Percentiles rank a stretch among this genome's conserved stretches.
phyloP scores from a whole-genome alignment of 169 alveolate species.

The Sarcocystis neurona region DNA sequence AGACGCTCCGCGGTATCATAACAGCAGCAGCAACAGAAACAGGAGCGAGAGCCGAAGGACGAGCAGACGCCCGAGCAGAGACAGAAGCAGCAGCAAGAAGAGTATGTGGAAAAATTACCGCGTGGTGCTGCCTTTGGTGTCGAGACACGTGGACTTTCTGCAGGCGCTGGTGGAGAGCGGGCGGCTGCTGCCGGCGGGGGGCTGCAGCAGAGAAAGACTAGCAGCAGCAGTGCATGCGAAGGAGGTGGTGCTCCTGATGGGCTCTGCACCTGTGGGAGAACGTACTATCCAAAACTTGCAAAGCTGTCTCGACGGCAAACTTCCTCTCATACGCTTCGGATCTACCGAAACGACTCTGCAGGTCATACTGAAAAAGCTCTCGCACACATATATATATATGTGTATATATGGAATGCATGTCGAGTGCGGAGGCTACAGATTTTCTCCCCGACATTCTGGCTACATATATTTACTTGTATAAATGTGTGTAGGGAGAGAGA shows the following conservation, averaged over 20 bases:
- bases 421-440: background rate
- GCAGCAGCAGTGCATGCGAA: background rate
- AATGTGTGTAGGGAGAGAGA: background rate
- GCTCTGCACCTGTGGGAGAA: slow-evolving; percentile 67
- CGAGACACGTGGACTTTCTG: slow-evolving; percentile 62
- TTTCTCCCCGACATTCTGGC: too few relatives aligned
- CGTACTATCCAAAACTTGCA: slow-evolving; percentile 12
- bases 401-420: background rate
- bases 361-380: background rate
- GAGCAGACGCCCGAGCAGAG: too few relatives aligned
- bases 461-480: background rate
- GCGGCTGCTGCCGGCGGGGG: background rate
- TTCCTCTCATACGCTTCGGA: slow-evolving; percentile 72
- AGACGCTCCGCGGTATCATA: too few relatives aligned
- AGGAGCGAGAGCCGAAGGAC: too few relatives aligned
- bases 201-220: background rate
- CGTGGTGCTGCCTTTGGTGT: slow-evolving; percentile 55
- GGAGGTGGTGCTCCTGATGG: slow-evolving; percentile 39
- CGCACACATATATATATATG: background rate
- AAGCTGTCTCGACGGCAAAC: slow-evolving; percentile 59
- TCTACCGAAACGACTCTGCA: slow-evolving; percentile 74
- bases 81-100: too few relatives aligned
- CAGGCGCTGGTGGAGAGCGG: background rate
- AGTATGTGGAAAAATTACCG: too few relatives aligned
- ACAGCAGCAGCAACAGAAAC: too few relatives aligned